These are phyloP conservation scores for Collybia mongolica DNA, from an alignment of 768 basidiomycete genomes.

Conservation along the genomic window DNA sequence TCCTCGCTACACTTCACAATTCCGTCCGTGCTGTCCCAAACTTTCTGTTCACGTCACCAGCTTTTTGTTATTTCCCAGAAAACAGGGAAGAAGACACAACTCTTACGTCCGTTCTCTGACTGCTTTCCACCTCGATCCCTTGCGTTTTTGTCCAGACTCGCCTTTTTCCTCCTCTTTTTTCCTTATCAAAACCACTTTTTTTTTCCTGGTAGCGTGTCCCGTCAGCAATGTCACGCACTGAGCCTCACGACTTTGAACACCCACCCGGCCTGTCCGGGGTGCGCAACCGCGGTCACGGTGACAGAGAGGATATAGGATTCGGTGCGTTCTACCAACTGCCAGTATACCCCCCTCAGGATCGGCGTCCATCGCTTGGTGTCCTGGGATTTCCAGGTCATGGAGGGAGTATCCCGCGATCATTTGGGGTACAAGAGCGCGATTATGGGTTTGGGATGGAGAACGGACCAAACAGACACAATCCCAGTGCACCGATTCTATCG, in stretches of 20 bases:
- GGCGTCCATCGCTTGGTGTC: conserved; percentile 23
- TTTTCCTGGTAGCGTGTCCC: not conserved
- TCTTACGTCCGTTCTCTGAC: conserved; percentile 2
- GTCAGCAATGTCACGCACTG: conserved; percentile 40
- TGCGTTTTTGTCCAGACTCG: conserved; percentile 13
- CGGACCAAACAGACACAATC: conserved; percentile 48
- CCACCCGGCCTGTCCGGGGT: conserved; percentile 27
- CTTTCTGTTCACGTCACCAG: conserved; percentile 15
- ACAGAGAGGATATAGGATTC: conserved; percentile 18
- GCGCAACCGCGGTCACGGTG: conserved; percentile 20
- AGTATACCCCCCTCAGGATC: conserved; percentile 25
- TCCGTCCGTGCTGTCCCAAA: conserved; percentile 16
- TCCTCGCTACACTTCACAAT: conserved; percentile 19
- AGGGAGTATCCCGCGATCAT: conserved; percentile 22
- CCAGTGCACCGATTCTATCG: conserved; percentile 19
- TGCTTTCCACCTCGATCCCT: conserved; percentile 6
- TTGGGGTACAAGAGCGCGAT: conserved; percentile 28
- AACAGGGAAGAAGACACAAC: conserved; percentile 15
- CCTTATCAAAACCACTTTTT: conserved; percentile 9
- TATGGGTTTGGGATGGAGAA: conserved; percentile 21
- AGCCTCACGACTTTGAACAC: conserved; percentile 39
- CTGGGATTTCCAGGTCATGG: conserved; percentile 16
- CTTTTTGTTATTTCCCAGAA: conserved; percentile 14
- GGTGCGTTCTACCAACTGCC: conserved; percentile 14
- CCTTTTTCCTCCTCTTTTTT: conserved; percentile 19